These are phyloP conservation scores for Cucumis variabilis DNA, from an alignment of 331 rosid genomes.

Conservation along the genomic window DNA sequence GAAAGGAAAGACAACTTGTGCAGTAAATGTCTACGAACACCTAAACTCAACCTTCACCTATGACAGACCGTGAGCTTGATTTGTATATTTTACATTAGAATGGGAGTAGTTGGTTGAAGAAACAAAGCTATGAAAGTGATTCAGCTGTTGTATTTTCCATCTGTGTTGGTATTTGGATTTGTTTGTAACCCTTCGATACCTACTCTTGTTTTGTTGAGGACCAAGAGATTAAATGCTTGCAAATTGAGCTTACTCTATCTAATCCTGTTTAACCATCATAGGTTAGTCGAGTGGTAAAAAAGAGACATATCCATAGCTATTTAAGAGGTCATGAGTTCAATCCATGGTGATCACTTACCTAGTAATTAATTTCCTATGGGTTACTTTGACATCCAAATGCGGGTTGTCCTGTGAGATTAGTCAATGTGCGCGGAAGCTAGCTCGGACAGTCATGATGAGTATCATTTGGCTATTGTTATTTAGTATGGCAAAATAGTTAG, in stretches of 20 bases:
- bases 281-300: too few species aligned
- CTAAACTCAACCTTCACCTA: background rate
- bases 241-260: background rate
- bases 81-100: background rate
- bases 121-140: constrained; percentile 15
- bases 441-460: too few species aligned
- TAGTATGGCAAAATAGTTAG: background rate
- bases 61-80: background rate
- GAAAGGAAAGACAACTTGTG: background rate
- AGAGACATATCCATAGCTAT: too few species aligned
- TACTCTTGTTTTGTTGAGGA: background rate
- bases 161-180: constrained; percentile 46
- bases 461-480: background rate
- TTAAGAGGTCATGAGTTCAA: too few species aligned
- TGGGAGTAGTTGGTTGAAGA: constrained; percentile 27
- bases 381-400: too few species aligned
- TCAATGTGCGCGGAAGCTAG: too few species aligned
- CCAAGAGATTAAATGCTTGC: background rate
- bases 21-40: background rate
- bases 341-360: too few species aligned
- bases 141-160: background rate
- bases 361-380: too few species aligned
- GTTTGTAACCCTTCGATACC: constrained; percentile 3
- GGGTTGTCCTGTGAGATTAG: too few species aligned
- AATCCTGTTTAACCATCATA: too few species aligned